Base-by-base conservation (phyloP, 2,329 filamentous ascomycete genomes). In the Cercospora janseana region DNA sequence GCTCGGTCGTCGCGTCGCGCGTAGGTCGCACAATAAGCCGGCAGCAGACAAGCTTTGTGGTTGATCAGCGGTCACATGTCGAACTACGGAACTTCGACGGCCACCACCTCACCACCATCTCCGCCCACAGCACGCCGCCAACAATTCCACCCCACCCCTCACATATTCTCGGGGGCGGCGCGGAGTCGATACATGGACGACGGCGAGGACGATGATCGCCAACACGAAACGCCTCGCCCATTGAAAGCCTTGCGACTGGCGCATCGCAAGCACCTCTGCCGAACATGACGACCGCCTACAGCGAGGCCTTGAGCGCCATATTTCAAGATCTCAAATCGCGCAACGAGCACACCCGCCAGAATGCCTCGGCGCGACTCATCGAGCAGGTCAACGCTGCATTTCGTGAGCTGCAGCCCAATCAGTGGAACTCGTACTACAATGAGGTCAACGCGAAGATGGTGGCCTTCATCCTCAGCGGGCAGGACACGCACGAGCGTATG, bases 401-500 rank as follows among this genome's bases (percentile, higher is more conserved):
- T 37, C 61, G 65, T 24, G 93, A 97, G 71, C 81, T 93, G 66
- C 81, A 82, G 18, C 79, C 86, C 46, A 89, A 93, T 65, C 83
- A 86, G 57, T 97, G 97, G 71, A 72, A 77, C 51, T 78, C 80
- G 59, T 85, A 83, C 69, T 87, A 87, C 67, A 81, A 80, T 64
- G 75, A 81, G 49, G 59, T 68, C 37, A 79, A 87, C 56, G 85
- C 81, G 64, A 79, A 80, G 51, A 85, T 88, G 62, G 81, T 81
- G 48, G 75, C 79, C 58, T 78, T 97, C 58, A 89, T 95, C 55
- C 83, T 89, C 40, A 88, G 92, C 68, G 88, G 90, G 57, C 86
- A 81, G 72, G 91, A 95, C 68, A 86, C 88, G 4, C 83, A 85
- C 61, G 93, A 98, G 67, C 86, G 90, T 51, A 83, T 96, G 49